These are phyloP conservation scores for Avicennia marina DNA, from an alignment of 257 asterid species.

Conservation along the genomic window DNA sequence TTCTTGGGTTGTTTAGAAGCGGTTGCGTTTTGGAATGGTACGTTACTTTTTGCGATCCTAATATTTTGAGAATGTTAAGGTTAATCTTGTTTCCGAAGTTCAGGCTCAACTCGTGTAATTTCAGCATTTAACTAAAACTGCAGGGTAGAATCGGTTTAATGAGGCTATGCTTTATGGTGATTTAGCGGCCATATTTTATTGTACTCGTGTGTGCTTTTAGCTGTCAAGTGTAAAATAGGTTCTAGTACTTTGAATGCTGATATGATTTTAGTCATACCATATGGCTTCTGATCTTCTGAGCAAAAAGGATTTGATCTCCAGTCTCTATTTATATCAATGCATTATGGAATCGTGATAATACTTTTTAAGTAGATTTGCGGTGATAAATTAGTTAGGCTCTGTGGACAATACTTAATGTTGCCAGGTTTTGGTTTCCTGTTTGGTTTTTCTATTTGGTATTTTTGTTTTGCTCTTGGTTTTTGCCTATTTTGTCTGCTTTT, in stretches of 20 bases:
- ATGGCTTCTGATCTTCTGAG: background rate
- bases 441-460: background rate
- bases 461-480: background rate
- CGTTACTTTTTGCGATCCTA: background rate
- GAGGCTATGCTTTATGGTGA: background rate
- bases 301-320: background rate
- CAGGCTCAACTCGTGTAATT: no score
- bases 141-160: background rate
- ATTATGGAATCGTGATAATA: background rate
- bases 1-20: slow-evolving; percentile 14
- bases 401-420: background rate
- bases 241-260: background rate
- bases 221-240: background rate
- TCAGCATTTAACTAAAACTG: background rate
- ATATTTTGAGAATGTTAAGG: background rate
- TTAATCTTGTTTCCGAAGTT: background rate
- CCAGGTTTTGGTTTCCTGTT: background rate
- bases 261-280: background rate
- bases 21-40: background rate
- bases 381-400: background rate
- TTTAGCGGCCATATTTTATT: background rate
- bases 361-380: background rate
- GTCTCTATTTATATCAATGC: background rate
- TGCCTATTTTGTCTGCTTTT: no score
- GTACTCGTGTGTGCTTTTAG: background rate